Conservation (phyloP, 805 yeast genomes). For the Ogataea ganodermae region DNA sequence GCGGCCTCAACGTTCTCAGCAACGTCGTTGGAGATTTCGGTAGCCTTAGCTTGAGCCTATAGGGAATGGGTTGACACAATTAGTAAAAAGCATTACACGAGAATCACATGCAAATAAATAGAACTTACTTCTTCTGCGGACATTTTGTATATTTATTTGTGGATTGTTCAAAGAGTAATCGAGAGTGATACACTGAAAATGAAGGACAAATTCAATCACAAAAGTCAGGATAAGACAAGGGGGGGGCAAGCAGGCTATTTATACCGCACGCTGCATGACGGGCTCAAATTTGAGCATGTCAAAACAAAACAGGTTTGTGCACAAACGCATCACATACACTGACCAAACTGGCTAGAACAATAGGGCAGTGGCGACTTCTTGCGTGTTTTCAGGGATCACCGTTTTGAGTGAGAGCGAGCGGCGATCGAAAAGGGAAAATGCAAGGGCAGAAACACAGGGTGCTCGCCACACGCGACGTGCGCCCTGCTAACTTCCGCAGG, state of each 20-base stretch:
- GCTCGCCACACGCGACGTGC: not conserved
- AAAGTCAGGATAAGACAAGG: too few relatives aligned
- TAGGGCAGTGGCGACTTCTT: constrained; percentile 3
- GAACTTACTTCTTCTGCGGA: constrained; percentile 24
- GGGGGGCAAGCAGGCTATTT: constrained; percentile 5
- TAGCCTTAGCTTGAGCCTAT: constrained; percentile 15
- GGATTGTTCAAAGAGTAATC: not conserved
- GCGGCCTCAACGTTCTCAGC: constrained; percentile 12
- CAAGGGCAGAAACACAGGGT: constrained; percentile 4
- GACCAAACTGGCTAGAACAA: constrained; percentile 2
- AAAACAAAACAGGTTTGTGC: constrained; percentile 3
- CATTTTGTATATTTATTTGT: constrained; percentile 9
- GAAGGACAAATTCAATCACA: not conserved
- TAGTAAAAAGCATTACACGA: not conserved
- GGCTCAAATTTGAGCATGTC: constrained; percentile 4
- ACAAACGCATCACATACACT: constrained; percentile 7
- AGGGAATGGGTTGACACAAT: not conserved
- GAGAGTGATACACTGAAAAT: not conserved
- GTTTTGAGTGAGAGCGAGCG: not conserved
- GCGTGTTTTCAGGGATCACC: constrained; percentile 6
- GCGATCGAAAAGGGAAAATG: not conserved
- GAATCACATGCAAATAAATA: not conserved
- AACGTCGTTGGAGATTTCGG: constrained; percentile 10
- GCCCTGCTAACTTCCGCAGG: not conserved
- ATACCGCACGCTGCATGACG: constrained; percentile 1